Base-by-base conservation (phyloP, 2,329 filamentous ascomycete genomes). In the Aspergillus neotritici region DNA sequence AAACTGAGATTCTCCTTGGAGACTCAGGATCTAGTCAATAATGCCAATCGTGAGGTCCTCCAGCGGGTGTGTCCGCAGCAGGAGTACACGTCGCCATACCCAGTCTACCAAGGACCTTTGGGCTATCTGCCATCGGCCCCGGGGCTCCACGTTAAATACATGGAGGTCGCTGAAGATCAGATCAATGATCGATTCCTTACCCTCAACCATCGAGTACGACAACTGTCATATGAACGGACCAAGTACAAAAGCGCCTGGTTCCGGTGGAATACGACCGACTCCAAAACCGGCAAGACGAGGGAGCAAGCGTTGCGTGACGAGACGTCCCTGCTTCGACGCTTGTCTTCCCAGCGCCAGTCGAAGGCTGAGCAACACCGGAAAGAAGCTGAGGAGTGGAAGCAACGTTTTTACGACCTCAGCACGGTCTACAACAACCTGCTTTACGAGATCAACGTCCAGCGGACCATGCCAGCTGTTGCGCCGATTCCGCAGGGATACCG, bases 21-120 rank as follows among this genome's bases (percentile, higher is more conserved):
- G 21, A 33, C 47, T 11, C 43, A 50, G 8, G 52, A 64, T 46
- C n/a, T 62, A 4, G 25, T 55, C 34, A 41, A 54, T 5, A 56
- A 40, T 32, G 44, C 52, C 12, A 44, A 35, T 17, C 55, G 56
- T 15, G 59, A 64, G 38, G 43, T 51, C 14, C 42, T 60, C 37
- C 47, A 52, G 32, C 50, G 48, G 10, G 44, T 58, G 9, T 31
- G 41, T 10, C 40, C 52, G 21, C 39, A 49, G 30, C 48, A 49
- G 2, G 43, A 57, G 21, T 62, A 64, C 37, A 40, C 56, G 5
- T 66, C 63, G 1, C 64, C 64, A 6, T 66, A 66, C 44, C 59
- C 59, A 12, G 40, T 35, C 13, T 50, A 53, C 21, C 50, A 52
- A 11, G 57, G 58, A 2, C 47, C 47, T 8, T 38, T 64, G 16